Base-by-base conservation (phyloP, 257 asterid species). In the Penstemon newberryi region DNA sequence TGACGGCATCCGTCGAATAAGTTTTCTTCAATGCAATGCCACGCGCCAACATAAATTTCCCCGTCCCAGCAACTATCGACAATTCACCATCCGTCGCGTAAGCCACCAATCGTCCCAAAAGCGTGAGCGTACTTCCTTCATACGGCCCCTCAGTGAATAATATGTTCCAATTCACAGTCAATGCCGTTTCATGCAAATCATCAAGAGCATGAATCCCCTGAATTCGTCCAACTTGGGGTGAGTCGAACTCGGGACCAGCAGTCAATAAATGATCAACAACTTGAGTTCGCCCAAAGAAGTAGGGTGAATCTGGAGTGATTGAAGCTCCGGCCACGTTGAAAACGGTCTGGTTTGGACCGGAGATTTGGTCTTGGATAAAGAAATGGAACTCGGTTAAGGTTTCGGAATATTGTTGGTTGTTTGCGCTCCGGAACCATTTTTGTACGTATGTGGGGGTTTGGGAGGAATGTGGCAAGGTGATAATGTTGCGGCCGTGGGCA, bases 41-140 rank as follows among this genome's bases (percentile, higher is more conserved):
- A 10, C 81, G 75, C 3, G 88, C 89, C 77, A 84, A 53, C 46
- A 75, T 51, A 46, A 76, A 81, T 73, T 65, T 38, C 1, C 89
- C 89, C 6, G 84, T 75, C 51, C 89, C 89, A 0, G 81, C 89
- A 0, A 81, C 78, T 19, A 84, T 79, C 0, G 86, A 47, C 75
- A 84, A 46, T 74, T 84, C 89, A 0, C 79, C 70, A 33, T 68
- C 74, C 40, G 53, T 65, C 0, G 59, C 78, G 5, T 70, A 53
- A 13, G 77, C 73, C 0, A 73, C 60, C 0, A 79, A n/a, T 8
- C 77, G 45, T 6, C 87, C 87, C 57, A 82, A 33, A 0, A 82
- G 71, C 7, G 77, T 76, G 3, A 82, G 69, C 9, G 83, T 82
- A 67, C 87, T 82, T 12, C 84, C 85, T 4, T 74, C 69, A 0